Evolutionary conservation across 345 rosid species (phyloP).

Genomic region (Boechera stricta): DNA sequence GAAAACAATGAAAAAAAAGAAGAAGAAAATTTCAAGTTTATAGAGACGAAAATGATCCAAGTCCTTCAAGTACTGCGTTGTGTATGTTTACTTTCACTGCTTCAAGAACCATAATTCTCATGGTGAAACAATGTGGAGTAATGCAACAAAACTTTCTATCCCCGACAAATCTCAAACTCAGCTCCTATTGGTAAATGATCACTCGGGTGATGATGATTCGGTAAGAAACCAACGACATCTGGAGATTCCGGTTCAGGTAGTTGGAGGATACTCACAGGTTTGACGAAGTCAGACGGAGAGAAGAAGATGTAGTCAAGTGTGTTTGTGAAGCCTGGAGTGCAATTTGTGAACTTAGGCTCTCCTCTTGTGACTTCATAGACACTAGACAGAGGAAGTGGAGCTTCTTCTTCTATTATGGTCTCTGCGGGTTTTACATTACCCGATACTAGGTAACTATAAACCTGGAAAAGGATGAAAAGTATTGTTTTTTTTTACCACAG

Average conservation of each 20-base stretch:
- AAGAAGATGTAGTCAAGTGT: slow-evolving; percentile 89
- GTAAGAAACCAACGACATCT: slow-evolving; percentile 70
- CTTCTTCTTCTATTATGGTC: slow-evolving; percentile 50
- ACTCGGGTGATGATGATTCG: slow-evolving; percentile 86
- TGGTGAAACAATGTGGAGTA: slow-evolving; percentile 6
- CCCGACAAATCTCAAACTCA: slow-evolving; percentile 62
- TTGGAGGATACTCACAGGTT: slow-evolving; percentile 67
- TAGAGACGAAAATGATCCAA: no score
- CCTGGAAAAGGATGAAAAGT: slow-evolving; percentile 52
- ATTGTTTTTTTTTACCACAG: background rate
- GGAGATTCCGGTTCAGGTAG: slow-evolving; percentile 65
- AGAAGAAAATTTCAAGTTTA: no score
- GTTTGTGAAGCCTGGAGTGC: slow-evolving; percentile 79
- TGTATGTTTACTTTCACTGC: no score
- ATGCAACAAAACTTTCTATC: slow-evolving; percentile 37
- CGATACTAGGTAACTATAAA: slow-evolving; percentile 74
- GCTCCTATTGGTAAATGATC: slow-evolving; percentile 96
- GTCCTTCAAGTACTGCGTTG: no score
- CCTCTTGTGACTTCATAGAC: slow-evolving; percentile 69
- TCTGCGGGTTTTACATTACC: slow-evolving; percentile 47
- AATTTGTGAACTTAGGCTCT: slow-evolving; percentile 89
- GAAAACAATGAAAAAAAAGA: no score
- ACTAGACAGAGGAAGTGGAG: slow-evolving; percentile 69
- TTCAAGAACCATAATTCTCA: background rate
- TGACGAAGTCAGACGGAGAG: slow-evolving; percentile 62